Evolutionary conservation across 768 basidiomycete species (phyloP).

Genomic region (Filobasidium wieringae): DNA sequence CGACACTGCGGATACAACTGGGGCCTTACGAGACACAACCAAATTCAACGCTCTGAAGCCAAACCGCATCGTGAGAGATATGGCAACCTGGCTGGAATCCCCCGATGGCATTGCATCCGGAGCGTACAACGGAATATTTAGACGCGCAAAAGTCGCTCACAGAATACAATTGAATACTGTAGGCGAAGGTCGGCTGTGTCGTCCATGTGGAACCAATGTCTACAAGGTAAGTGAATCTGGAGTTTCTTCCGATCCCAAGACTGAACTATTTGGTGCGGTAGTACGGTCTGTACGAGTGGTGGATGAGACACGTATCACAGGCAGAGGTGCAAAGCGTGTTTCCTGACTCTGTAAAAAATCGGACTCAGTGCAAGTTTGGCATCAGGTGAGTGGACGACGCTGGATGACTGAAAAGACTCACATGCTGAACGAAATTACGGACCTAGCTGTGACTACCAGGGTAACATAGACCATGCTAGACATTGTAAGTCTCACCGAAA

Average conservation of each 20-base stretch:
- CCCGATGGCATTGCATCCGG: neutral
- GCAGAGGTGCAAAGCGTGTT: neutral
- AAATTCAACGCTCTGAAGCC: too few relatives aligned
- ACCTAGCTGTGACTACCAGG: neutral
- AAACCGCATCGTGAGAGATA: neutral
- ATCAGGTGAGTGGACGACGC: neutral
- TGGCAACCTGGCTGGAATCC: neutral
- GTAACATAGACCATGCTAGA: neutral
- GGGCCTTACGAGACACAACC: too few relatives aligned
- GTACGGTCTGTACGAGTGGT: neutral
- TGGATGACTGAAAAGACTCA: neutral
- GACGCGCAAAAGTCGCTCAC: neutral
- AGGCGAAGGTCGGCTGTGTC: neutral
- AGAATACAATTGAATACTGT: neutral
- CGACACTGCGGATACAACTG: too few relatives aligned
- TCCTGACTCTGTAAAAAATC: neutral
- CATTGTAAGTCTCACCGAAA: neutral
- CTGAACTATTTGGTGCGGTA: too few relatives aligned
- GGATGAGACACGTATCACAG: neutral
- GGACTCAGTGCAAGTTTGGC: neutral
- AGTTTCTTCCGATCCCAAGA: too few relatives aligned
- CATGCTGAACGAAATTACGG: neutral
- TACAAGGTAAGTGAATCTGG: neutral
- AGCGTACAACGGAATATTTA: neutral
- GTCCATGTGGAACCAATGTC: neutral